A percentile compares a stretch with the other conserved stretches of the same genome.
Evolutionary conservation across 345 rosid genomes (phyloP).

Genomic region (Fremontodendron californicum): DNA sequence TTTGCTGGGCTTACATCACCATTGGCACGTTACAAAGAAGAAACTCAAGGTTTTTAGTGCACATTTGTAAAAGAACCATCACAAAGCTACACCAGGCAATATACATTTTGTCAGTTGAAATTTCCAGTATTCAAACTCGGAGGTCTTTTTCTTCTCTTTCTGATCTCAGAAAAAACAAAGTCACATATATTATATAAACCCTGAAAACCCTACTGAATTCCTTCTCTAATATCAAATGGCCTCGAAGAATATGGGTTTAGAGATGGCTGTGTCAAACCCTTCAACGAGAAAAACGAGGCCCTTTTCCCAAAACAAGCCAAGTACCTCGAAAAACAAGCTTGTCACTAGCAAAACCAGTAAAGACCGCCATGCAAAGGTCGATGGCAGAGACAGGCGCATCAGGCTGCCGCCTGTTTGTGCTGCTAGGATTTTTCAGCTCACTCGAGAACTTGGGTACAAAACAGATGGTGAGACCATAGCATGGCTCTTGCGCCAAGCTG

Average conservation of each 20-base stretch:
- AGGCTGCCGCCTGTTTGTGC: conserved; percentile 95
- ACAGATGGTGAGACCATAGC: conserved; percentile 94
- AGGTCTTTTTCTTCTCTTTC: neutral
- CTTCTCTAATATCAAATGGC: neutral
- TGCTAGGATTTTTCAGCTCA: conserved; percentile 94
- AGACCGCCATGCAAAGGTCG: conserved; percentile 89
- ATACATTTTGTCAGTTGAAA: neutral
- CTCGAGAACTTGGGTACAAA: conserved; percentile 90
- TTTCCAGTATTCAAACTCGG: neutral
- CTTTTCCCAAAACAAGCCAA: neutral
- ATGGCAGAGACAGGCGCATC: conserved; percentile 86
- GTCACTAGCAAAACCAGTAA: conserved; percentile 15
- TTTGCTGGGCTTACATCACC: neutral
- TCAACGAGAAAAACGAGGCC: neutral
- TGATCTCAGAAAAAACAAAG: neutral
- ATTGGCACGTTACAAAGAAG: neutral
- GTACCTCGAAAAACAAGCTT: neutral
- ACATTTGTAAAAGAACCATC: neutral
- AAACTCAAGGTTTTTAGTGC: neutral
- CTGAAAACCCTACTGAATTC: neutral
- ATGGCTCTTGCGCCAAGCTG: conserved; percentile 95
- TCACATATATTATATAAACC: neutral
- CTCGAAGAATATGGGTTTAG: neutral
- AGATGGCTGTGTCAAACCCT: neutral
- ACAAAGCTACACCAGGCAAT: neutral